Evolutionary conservation across 148 eudicot species (phyloP), one percentile per base, ranked within the genome.

Genomic region (Silene latifolia): DNA sequence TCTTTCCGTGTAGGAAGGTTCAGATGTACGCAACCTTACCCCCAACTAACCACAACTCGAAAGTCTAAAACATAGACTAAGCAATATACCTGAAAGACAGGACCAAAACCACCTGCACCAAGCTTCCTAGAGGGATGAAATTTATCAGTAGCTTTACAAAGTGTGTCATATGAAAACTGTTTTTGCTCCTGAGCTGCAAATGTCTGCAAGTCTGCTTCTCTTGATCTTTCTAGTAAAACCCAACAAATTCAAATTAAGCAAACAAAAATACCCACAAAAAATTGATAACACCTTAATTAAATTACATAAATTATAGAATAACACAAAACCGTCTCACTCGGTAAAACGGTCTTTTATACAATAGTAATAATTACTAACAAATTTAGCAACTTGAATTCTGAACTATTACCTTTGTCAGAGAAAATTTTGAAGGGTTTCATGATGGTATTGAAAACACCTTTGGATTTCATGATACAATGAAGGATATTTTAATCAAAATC

Each of bases 61-160:
- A 39, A 39, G 44, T 39, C 44, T 8, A n/a, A 7, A 39, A 39
- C 44, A 39, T 6, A 39, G 44, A 6, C 44, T 7, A 3, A 66
- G 20, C 20, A 79, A n/a, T 25, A 24, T 79, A 93, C 98, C 98
- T 91, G 88, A 80, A 76, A 93, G 23, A 93, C 98, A 70, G 98
- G 91, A 14, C 98, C 98, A 74, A 91, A 94, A 19, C 98, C 98
- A 10, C 98, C 98, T 89, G 91, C 87, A 8, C 98, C 98, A 69
- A 94, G 96, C 86, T 94, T 94, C 35, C 69, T 74, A 79, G 83
- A 73, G 2, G 84, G 79, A 71, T 90, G 85, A 69, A 94, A 94
- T 69, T 91, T 81, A 61, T 82, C 87, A 15, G 98, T 91, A 8
- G 98, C 98, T 35, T 77, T 76, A 60, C 75, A 86, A 48, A 94